Conservation (phyloP, 805 yeast genomes). For the Lachancea waltii region DNA sequence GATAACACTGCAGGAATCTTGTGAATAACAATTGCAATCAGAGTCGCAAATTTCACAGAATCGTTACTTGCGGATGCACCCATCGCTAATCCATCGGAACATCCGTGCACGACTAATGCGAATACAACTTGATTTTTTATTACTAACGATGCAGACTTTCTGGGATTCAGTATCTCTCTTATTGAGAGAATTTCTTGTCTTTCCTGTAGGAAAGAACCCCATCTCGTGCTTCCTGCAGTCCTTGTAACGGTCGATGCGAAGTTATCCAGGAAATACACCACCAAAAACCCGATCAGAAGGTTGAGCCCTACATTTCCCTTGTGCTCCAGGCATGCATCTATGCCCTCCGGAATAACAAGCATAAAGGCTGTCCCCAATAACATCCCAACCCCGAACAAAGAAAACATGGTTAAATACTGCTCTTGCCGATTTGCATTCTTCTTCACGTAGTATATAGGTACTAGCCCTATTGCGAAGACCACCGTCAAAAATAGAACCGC, state of each 20-base stretch:
- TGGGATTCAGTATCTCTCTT: conserved; percentile 21
- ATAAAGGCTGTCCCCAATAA: conserved; percentile 48
- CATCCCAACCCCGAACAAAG: conserved; percentile 51
- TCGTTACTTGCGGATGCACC: conserved; percentile 45
- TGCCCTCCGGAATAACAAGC: conserved; percentile 54
- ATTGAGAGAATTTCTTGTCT: conserved; percentile 9
- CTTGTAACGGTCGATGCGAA: conserved; percentile 10
- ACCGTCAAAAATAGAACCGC: conserved; percentile 18
- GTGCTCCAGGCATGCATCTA: conserved; percentile 34
- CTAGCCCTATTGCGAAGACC: conserved; percentile 26
- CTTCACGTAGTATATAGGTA: conserved; percentile 23
- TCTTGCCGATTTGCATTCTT: conserved; percentile 11
- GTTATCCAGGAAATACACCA: conserved; percentile 43
- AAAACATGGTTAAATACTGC: conserved; percentile 31
- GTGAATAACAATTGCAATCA: conserved; percentile 54
- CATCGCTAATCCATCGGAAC: conserved; percentile 58
- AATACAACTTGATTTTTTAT: conserved; percentile 44
- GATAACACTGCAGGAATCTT: conserved; percentile 63
- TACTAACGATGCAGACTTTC: conserved; percentile 27
- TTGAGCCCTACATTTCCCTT: conserved; percentile 40
- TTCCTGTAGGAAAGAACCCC: conserved; percentile 3
- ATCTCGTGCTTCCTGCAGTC: not conserved
- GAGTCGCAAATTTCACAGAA: conserved; percentile 37
- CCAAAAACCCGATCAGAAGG: conserved; percentile 43
- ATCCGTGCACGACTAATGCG: conserved; percentile 53